These are phyloP conservation scores for Calonectria fujianensis DNA, from an alignment of 2,329 filamentous ascomycete genomes.

Conservation along the genomic window DNA sequence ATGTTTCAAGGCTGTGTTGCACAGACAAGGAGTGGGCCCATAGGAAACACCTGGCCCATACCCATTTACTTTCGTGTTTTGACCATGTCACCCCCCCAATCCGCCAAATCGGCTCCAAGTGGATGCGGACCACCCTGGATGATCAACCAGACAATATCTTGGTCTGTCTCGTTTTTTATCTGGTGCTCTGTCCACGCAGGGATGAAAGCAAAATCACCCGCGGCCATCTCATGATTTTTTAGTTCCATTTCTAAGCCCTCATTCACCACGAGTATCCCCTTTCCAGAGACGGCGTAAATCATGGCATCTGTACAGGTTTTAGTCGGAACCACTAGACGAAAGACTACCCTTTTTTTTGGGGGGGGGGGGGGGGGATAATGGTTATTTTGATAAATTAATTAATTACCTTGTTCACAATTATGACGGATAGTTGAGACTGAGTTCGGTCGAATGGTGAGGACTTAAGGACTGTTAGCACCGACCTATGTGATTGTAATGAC, in stretches of 20 bases:
- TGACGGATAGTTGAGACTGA: conserved; percentile 79
- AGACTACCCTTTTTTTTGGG: neutral
- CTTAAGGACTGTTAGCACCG: conserved; percentile 58
- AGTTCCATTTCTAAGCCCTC: conserved; percentile 70
- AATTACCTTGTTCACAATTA: conserved; percentile 79
- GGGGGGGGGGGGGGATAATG: neutral
- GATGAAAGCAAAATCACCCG: conserved; percentile 82
- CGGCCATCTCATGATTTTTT: conserved; percentile 73
- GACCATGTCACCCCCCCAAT: conserved; percentile 74
- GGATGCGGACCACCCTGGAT: conserved; percentile 77
- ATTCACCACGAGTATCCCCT: conserved; percentile 76
- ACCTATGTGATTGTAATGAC: conserved; percentile 19
- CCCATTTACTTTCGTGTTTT: conserved; percentile 43
- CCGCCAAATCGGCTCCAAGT: conserved; percentile 76
- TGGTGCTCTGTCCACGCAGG: conserved; percentile 84
- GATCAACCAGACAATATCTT: conserved; percentile 79
- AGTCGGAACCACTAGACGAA: conserved; percentile 7
- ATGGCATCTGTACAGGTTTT: conserved; percentile 74
- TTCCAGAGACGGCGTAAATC: conserved; percentile 78
- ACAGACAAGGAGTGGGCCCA: conserved; percentile 11
- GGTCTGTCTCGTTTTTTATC: conserved; percentile 78
- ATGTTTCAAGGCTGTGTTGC: conserved; percentile 19
- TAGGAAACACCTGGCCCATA: conserved; percentile 5
- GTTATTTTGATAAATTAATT: conserved; percentile 6
- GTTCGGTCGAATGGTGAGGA: conserved; percentile 78